Base-by-base conservation (phyloP, 2,329 filamentous ascomycete species). In the Pseudocercospora eumusae region DNA sequence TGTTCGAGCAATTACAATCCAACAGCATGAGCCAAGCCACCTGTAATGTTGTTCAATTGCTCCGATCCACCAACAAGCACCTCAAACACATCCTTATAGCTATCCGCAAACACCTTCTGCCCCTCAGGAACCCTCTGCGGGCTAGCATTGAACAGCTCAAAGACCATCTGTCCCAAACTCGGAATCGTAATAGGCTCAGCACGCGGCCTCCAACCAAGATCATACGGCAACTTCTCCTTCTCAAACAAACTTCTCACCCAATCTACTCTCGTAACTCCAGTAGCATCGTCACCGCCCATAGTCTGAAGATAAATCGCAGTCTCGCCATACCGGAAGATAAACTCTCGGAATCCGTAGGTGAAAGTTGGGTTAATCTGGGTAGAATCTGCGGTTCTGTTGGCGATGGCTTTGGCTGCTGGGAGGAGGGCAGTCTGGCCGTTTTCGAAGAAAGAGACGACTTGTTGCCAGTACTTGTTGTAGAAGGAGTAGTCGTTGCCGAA, bases 181-280 rank as follows among this genome's bases (percentile, higher is more conserved):
- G 60, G 28, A 20, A 73, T 55, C 9, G 70, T 71, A 49, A 71
- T 65, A 0, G 70, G 70, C 61, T 65, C 63, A 11, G 65, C 61
- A 42, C 69, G 66, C 1, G 68, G 69, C 23, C 70, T 68, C 75
- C 75, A 77, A 47, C 75, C 75, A 25, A 75, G 69, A 11, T 70
- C 64, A 55, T 74, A 75, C 4, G 75, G 75, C n/a, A 77, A 59
- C 54, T 65, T 70, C 64, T 76, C 75, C 67, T 77, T 36, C 64
- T 75, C 74, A 57, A 78, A 77, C 61, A 77, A 66, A 11, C 64
- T 69, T 23, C 69, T 70, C 10, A 77, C 70, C 64, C 71, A 77
- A 31, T 76, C 70, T 21, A 77, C 40, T 0, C 70, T 69, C 1
- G 75, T 73, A 25, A 73, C 68, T 11, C 75, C 75, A 9, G 66